Evolutionary conservation across 331 rosid species (phyloP).

Genomic region (Malus hybrid): DNA sequence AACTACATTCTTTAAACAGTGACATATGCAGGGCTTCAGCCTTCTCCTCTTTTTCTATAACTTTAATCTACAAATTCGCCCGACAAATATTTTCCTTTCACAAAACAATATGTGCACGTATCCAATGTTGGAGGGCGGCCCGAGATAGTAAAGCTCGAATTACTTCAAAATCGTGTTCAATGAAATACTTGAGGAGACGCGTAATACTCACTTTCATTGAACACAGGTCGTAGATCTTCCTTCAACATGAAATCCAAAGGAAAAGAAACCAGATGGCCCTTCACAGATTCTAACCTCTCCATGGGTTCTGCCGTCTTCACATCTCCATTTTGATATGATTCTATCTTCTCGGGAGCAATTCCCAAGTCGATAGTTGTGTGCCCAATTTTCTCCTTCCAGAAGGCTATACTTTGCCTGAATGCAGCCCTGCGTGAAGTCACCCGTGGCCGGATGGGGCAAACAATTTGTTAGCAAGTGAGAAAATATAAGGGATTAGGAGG

Average conservation of each 20-base stretch:
- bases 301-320: conserved; percentile 38
- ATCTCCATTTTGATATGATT: conserved; percentile 50
- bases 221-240: conserved; percentile 83
- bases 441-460: background rate
- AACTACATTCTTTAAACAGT: background rate
- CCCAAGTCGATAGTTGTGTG: conserved; percentile 88
- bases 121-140: background rate
- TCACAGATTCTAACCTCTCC: conserved; percentile 56
- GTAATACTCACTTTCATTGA: conserved; percentile 83
- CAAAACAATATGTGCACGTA: background rate
- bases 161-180: conserved; percentile 18
- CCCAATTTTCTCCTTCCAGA: conserved; percentile 60
- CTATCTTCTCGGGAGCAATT: conserved; percentile 58
- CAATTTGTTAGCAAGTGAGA: background rate
- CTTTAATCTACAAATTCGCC: background rate
- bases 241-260: conserved; percentile 85
- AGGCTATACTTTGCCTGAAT: conserved; percentile 54
- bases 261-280: conserved; percentile 88
- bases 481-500: background rate
- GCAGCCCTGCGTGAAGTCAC: conserved; percentile 40
- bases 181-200: conserved; percentile 82
- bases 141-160: background rate
- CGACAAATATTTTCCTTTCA: background rate
- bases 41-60: background rate
- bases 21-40: background rate